Conservation (phyloP, 345 rosid genomes). For the Nephelium lappaceum region DNA sequence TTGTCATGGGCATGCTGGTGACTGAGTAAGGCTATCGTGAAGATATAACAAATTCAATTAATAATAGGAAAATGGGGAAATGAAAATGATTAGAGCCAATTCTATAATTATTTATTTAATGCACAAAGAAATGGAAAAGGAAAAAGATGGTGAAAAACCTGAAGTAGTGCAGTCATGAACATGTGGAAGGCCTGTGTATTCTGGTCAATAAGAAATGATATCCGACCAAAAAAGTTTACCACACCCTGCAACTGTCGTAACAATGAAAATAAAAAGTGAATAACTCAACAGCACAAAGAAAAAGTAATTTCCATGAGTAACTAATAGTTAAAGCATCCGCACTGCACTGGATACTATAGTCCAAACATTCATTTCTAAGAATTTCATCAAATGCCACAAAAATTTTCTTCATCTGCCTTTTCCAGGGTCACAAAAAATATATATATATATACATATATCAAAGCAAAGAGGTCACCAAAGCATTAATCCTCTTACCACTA, state of each 20-base stretch:
- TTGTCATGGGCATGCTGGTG: neutral
- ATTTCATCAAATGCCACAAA: neutral
- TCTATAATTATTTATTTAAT: neutral
- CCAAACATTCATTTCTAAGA: neutral
- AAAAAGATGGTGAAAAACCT: conserved; percentile 42
- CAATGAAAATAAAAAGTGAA: conserved; percentile 1
- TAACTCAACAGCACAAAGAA: neutral
- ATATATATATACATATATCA: too few species aligned
- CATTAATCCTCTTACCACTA: neutral
- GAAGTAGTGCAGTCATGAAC: conserved; percentile 91
- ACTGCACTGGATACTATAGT: neutral
- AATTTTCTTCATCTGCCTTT: neutral
- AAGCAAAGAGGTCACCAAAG: neutral
- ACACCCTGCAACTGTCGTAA: conserved; percentile 77
- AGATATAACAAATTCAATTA: neutral
- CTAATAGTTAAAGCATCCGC: neutral
- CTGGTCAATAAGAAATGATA: conserved; percentile 77
- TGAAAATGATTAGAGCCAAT: neutral
- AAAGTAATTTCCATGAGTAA: neutral
- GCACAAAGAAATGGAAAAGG: neutral
- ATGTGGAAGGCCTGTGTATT: conserved; percentile 85
- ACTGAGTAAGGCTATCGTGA: neutral
- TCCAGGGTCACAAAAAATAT: neutral
- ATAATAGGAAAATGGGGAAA: neutral
- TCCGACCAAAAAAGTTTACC: conserved; percentile 75